Percentiles rank a stretch among this genome's conserved stretches.
Evolutionary conservation across 805 yeast genomes (phyloP).

Genomic region (Candida chauliodis): DNA sequence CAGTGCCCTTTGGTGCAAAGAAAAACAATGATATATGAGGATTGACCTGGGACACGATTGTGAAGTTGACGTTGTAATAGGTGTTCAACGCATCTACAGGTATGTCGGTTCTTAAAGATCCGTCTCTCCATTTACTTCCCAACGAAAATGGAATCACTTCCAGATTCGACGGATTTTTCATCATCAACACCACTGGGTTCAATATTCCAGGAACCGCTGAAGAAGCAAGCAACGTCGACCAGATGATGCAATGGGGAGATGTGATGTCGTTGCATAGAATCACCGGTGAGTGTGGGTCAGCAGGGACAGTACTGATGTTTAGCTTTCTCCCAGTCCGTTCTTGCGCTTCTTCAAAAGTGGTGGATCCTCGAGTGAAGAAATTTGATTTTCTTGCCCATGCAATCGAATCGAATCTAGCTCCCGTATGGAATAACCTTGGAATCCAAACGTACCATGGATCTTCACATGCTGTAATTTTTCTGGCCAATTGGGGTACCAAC

Average conservation of each 20-base stretch:
- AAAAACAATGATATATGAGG: conserved; percentile 77
- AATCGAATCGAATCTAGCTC: conserved; percentile 73
- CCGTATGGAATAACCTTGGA: conserved; percentile 66
- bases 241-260: conserved; percentile 76
- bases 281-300: conserved; percentile 78
- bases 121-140: conserved; percentile 78
- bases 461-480: conserved; percentile 65
- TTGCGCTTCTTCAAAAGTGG: conserved; percentile 68
- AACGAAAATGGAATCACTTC: conserved; percentile 62
- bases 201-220: conserved; percentile 82
- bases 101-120: conserved; percentile 73
- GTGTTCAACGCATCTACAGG: conserved; percentile 73
- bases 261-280: conserved; percentile 74
- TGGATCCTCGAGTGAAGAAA: conserved; percentile 71
- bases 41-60: conserved; percentile 77
- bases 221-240: conserved; percentile 74
- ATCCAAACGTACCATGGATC: conserved; percentile 60
- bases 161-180: conserved; percentile 42
- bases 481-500: conserved; percentile 58
- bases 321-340: conserved; percentile 65
- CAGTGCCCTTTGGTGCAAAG: conserved; percentile 75
- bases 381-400: conserved; percentile 67
- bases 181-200: conserved; percentile 77
- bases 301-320: conserved; percentile 76
- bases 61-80: conserved; percentile 71